phyloP scores from a whole-genome alignment of 2,329 filamentous ascomycete genomes.

The Coniochaeta sp. region DNA sequence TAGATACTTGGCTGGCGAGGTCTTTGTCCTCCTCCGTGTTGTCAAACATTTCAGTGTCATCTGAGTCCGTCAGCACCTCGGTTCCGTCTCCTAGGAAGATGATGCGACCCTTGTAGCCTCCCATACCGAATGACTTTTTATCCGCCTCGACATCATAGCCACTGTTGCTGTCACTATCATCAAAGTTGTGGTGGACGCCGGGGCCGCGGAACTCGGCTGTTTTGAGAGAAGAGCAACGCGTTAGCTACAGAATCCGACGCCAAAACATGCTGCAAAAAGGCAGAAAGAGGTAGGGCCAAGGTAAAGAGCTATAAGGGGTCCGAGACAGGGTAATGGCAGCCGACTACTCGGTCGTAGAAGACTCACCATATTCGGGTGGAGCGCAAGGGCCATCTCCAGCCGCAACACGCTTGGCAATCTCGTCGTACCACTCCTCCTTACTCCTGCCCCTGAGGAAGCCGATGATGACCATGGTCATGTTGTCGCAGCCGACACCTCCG shows the following conservation, averaged over 20 bases:
- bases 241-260: slow-evolving; percentile 6
- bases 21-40: slow-evolving; percentile 80
- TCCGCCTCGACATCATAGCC: slow-evolving; percentile 71
- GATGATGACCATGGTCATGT: slow-evolving; percentile 97
- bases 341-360: background rate
- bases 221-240: slow-evolving; percentile 16
- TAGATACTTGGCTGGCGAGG: slow-evolving; percentile 74
- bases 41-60: slow-evolving; percentile 92
- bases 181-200: slow-evolving; percentile 74
- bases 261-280: background rate
- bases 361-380: slow-evolving; percentile 95
- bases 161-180: slow-evolving; percentile 71
- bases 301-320: too few species aligned
- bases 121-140: slow-evolving; percentile 56
- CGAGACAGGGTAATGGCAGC: too few species aligned
- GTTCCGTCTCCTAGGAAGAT: slow-evolving; percentile 95
- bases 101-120: slow-evolving; percentile 75
- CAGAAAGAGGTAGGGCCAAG: background rate
- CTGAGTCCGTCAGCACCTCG: slow-evolving; percentile 80
- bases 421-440: slow-evolving; percentile 98
- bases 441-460: slow-evolving; percentile 85
- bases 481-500: slow-evolving; percentile 95
- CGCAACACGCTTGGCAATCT: slow-evolving; percentile 87
- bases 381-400: slow-evolving; percentile 97
- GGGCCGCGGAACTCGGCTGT: slow-evolving; percentile 80